Evolutionary conservation across 805 yeast genomes (phyloP), one percentile per base, ranked within the genome.

Genomic region (Schwanniomyces polymorphus): DNA sequence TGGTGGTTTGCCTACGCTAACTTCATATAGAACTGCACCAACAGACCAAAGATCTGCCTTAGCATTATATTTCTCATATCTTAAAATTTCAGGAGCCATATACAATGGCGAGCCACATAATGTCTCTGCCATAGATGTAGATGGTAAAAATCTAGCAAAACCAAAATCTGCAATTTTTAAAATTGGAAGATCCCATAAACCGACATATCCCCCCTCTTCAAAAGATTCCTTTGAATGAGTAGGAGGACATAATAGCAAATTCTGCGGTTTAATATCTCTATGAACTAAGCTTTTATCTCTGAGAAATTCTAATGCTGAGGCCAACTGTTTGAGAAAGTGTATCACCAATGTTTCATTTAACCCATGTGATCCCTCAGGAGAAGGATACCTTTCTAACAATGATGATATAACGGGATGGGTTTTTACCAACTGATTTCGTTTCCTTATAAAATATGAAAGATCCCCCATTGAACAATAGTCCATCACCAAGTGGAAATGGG

Each of bases 1-100:
- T 0, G 99, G 99, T 1, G 99, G 97, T 65, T 81, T 86, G n/a
- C 98, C 98, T 27, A 88, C 91, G 10, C 88, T 80, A 97, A 94
- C 91, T 67, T 94, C 99, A 67, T 85, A 94, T 10, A 91, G 71
- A 1, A 94, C 98, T 0, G 98, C 95, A 3, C 99, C 99, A 4
- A 92, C 97, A 6, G 97, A 91, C 99, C 99, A 94, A 53, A 94
- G 69, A 63, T 94, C 99, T 0, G 97, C 98, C 64, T 91, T 91
- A 5, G 98, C 99, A 56, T 91, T 91, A 70, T 94, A 94, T 67
- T 91, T 94, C 64, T 94, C 97, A 61, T 89, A 91, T 52, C 96
- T 78, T 56, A 94, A 73, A 41, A 94, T 94, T 68, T 94, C 99
- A 0, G 99, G 99, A 0, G 99, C 99, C 99, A 94, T 94, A 68